Percentiles rank a stretch among this genome's conserved stretches.
phyloP scores from a whole-genome alignment of 257 asterid genomes.

The Eucommia ulmoides region DNA sequence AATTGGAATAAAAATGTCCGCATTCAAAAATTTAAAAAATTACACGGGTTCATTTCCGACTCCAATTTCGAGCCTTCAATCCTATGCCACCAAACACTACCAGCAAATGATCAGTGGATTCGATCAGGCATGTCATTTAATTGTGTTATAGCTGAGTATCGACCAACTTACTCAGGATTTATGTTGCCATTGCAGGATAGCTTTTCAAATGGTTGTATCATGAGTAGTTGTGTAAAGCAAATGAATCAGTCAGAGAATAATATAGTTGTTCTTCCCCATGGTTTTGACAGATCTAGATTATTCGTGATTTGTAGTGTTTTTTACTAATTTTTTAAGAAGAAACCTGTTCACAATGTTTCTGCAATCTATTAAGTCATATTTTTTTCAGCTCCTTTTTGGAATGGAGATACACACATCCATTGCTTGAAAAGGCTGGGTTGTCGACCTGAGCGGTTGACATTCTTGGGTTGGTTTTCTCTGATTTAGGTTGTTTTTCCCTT shows the following conservation, averaged over 20 bases:
- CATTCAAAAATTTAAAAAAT: no score
- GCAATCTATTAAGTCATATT: no score
- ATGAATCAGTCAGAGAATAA: conserved; percentile 17
- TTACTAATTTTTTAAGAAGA: no score
- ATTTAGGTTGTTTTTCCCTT: conserved; percentile 52
- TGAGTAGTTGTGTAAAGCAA: conserved; percentile 91
- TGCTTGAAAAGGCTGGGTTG: conserved; percentile 80
- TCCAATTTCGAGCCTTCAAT: no score
- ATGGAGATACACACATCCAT: conserved; percentile 78
- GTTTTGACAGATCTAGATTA: conserved; percentile 72
- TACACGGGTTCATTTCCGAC: no score
- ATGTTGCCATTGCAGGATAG: conserved; percentile 34
- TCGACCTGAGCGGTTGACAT: conserved; percentile 90
- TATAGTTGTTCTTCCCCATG: conserved; percentile 91
- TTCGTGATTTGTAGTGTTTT: no score
- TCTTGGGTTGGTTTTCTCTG: conserved; percentile 96
- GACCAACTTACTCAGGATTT: conserved; percentile 1
- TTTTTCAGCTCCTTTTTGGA: conserved; percentile 92
- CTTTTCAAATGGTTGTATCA: conserved; percentile 29
- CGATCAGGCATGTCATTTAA: no score
- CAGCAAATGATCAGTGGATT: no score
- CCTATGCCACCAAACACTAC: no score
- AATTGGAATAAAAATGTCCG: no score
- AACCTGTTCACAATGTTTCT: no score
- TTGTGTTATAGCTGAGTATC: no score